Conservation (phyloP, 2,329 filamentous ascomycete species). For the Fusarium camptoceras region DNA sequence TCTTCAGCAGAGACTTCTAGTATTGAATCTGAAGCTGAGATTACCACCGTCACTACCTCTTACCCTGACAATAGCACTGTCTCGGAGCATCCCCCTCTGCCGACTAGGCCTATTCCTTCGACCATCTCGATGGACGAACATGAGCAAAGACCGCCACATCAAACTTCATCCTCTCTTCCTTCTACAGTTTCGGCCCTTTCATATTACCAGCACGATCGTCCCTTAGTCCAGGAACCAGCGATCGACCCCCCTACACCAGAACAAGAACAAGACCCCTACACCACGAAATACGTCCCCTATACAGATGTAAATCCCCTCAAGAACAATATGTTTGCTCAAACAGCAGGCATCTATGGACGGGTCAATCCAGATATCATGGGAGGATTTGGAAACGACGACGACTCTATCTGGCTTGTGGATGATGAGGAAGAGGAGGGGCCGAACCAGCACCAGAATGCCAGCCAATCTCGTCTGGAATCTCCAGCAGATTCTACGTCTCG, state of each 20-base stretch:
- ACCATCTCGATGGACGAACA: slow-evolving; percentile 4
- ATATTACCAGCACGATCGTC: background rate
- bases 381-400: slow-evolving; percentile 49
- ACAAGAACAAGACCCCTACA: slow-evolving; percentile 14
- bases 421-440: slow-evolving; percentile 48
- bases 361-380: slow-evolving; percentile 49
- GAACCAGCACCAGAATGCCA: slow-evolving; percentile 19
- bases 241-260: slow-evolving; percentile 1
- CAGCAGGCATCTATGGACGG: slow-evolving; percentile 46
- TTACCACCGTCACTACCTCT: background rate
- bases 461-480: background rate
- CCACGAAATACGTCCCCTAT: slow-evolving; percentile 40
- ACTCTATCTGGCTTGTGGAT: slow-evolving; percentile 48
- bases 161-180: slow-evolving; percentile 7
- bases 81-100: background rate
- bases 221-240: background rate
- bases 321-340: slow-evolving; percentile 46
- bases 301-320: slow-evolving; percentile 42
- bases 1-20: background rate
- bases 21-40: background rate
- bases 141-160: background rate
- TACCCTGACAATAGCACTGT: background rate
- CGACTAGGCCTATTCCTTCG: slow-evolving; percentile 6
- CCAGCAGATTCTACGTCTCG: background rate
- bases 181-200: slow-evolving; percentile 6